Conservation (phyloP, 768 basidiomycete genomes). For the Boletus vinaceobasis region DNA sequence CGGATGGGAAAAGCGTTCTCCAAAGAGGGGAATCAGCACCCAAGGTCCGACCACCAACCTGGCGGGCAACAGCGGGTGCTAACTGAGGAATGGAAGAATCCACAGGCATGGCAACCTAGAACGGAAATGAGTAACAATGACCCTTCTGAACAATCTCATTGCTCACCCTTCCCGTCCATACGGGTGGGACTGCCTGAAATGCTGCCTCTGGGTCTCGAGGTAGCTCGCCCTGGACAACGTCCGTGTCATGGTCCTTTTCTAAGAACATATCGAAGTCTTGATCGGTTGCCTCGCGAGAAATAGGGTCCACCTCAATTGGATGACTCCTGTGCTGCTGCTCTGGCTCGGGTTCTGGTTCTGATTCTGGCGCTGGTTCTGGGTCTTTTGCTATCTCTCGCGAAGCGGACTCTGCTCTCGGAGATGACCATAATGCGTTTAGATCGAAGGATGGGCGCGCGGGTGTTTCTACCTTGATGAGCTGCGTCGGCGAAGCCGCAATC, state of each 20-base stretch:
- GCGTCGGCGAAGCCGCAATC: constrained; percentile 21
- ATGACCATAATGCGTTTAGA: constrained; percentile 68
- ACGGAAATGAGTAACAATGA: constrained; percentile 16
- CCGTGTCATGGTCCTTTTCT: constrained; percentile 49
- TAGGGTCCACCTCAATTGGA: constrained; percentile 41
- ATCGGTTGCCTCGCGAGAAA: constrained; percentile 53
- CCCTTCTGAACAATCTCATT: not conserved
- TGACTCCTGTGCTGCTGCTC: constrained; percentile 39
- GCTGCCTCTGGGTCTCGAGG: constrained; percentile 43
- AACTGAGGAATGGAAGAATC: constrained; percentile 69
- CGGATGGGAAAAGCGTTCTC: constrained; percentile 72
- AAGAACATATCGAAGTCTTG: constrained; percentile 87
- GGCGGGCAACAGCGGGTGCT: constrained; percentile 65
- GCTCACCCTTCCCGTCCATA: constrained; percentile 76
- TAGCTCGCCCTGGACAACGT: constrained; percentile 19
- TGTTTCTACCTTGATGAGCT: constrained; percentile 39
- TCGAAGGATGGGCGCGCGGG: constrained; percentile 60
- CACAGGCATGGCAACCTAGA: constrained; percentile 74
- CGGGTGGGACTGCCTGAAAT: constrained; percentile 55
- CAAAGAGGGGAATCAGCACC: constrained; percentile 60
- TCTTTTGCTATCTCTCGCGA: constrained; percentile 20
- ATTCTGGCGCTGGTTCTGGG: constrained; percentile 25
- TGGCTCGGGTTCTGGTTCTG: constrained; percentile 24
- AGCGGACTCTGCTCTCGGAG: constrained; percentile 35
- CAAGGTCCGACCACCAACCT: constrained; percentile 72